These are phyloP conservation scores for Candida ascalaphidarum DNA, from an alignment of 805 yeast species.

Conservation along the genomic window DNA sequence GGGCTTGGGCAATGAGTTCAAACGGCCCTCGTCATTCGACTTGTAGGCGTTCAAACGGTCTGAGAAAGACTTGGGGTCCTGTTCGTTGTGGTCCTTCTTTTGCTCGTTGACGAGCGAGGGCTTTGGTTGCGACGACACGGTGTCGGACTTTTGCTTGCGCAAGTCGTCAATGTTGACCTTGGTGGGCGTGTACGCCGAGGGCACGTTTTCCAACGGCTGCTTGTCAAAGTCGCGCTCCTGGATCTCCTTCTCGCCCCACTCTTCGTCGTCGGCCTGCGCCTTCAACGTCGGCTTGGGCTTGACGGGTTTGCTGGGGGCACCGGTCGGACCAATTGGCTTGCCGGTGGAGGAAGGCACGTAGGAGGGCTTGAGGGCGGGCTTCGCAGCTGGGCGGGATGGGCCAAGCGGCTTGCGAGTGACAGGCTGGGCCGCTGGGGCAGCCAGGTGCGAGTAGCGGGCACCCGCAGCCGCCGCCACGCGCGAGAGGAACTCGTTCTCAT, in stretches of 20 bases:
- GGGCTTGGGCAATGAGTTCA: slow-evolving; percentile 58
- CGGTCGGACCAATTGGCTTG: slow-evolving; percentile 23
- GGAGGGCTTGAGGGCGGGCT: slow-evolving; percentile 8
- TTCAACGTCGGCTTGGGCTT: slow-evolving; percentile 1
- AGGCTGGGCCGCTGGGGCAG: slow-evolving; percentile 16
- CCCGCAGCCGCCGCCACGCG: slow-evolving; percentile 90
- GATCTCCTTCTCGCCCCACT: slow-evolving; percentile 62
- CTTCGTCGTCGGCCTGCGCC: slow-evolving; percentile 44
- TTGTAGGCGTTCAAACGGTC: slow-evolving; percentile 38
- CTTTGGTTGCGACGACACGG: slow-evolving; percentile 34
- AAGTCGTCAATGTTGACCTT: slow-evolving; percentile 51
- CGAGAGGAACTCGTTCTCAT: slow-evolving; percentile 63
- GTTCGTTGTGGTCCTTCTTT: slow-evolving; percentile 22
- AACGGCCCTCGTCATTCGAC: slow-evolving; percentile 35
- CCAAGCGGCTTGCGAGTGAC: slow-evolving; percentile 18
- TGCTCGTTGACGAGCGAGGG: slow-evolving; percentile 6
- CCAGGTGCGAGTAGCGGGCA: slow-evolving; percentile 77
- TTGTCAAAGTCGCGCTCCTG: slow-evolving; percentile 44
- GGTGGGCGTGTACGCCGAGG: slow-evolving; percentile 60
- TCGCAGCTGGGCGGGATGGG: slow-evolving; percentile 11
- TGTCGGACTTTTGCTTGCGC: slow-evolving; percentile 40
- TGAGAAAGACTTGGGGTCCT: slow-evolving; percentile 37
- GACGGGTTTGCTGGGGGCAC: not conserved
- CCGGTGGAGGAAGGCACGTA: slow-evolving; percentile 30
- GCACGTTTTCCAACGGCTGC: slow-evolving; percentile 43